Conservation (phyloP, 2,329 filamentous ascomycete species). For the Microdochium trichocladiopsis region DNA sequence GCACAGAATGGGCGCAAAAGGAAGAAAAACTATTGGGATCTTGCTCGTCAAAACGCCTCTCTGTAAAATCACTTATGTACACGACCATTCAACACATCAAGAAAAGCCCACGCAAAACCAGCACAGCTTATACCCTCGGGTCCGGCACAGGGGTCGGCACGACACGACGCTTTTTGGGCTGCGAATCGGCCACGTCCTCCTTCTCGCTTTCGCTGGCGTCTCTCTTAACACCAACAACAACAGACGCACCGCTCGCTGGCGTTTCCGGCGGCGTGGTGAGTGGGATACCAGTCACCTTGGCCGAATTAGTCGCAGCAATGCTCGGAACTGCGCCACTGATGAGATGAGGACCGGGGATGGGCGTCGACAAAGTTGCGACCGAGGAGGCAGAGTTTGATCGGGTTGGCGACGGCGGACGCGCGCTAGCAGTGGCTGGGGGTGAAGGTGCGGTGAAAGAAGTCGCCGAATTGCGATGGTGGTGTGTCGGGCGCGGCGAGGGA, state of each 20-base stretch:
- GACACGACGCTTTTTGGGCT: constrained; percentile 63
- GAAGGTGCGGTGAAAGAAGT: constrained; percentile 53
- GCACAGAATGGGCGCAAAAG: too few species aligned
- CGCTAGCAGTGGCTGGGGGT: constrained; percentile 47
- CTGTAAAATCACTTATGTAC: too few species aligned
- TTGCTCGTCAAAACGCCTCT: too few species aligned
- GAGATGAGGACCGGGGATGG: constrained; percentile 72
- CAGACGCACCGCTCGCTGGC: constrained; percentile 55
- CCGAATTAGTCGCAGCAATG: constrained; percentile 67
- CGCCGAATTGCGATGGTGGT: constrained; percentile 51
- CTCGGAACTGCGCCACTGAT: constrained; percentile 71
- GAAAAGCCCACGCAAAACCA: too few species aligned
- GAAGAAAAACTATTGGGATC: too few species aligned
- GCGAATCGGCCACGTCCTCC: constrained; percentile 29
- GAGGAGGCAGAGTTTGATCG: constrained; percentile 84
- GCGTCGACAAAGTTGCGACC: constrained; percentile 58
- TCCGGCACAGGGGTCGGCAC: constrained; percentile 55
- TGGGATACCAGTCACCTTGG: constrained; percentile 56
- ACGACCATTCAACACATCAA: too few species aligned
- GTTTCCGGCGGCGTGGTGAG: constrained; percentile 90
- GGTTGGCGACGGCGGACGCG: constrained; percentile 69
- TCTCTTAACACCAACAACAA: constrained; percentile 41
- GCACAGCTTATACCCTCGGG: constrained; percentile 1
- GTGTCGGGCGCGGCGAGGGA: constrained; percentile 49
- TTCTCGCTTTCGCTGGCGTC: constrained; percentile 50